These are phyloP conservation scores for Imleria badia DNA, from an alignment of 768 basidiomycete genomes.

Conservation along the genomic window DNA sequence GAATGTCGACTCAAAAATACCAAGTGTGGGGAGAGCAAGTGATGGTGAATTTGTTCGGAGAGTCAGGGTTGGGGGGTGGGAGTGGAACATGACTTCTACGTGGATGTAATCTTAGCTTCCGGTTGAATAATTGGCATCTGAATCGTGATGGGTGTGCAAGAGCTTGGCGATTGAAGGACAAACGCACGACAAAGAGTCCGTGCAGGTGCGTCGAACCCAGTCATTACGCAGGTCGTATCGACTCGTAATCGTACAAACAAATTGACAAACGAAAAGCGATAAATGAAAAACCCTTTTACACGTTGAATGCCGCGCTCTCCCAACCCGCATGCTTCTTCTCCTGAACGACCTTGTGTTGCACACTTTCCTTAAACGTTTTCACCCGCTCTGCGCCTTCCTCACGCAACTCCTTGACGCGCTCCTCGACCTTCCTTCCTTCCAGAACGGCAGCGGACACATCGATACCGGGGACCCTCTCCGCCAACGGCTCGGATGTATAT, in stretches of 20 bases:
- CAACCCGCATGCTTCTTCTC: constrained; percentile 45
- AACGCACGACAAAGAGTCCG: too few relatives aligned
- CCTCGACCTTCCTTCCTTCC: constrained; percentile 22
- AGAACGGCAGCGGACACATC: neutral
- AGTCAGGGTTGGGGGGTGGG: neutral
- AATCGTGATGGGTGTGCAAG: too few relatives aligned
- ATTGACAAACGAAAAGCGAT: neutral
- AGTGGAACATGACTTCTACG: constrained; percentile 14
- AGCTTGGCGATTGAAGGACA: too few relatives aligned
- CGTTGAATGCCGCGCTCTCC: constrained; percentile 50
- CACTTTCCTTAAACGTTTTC: constrained; percentile 43
- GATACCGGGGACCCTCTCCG: neutral
- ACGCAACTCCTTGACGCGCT: constrained; percentile 34
- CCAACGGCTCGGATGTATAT: constrained; percentile 42
- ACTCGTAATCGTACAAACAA: too few relatives aligned
- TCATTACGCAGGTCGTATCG: too few relatives aligned
- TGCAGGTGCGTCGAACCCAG: too few relatives aligned
- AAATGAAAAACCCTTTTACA: neutral
- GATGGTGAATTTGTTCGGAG: constrained; percentile 8
- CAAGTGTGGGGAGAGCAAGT: constrained; percentile 16
- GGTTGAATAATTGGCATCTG: too few relatives aligned
- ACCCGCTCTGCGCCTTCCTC: constrained; percentile 38
- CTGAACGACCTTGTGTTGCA: constrained; percentile 38
- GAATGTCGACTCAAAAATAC: constrained; percentile 8
- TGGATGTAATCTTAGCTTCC: neutral